These are phyloP conservation scores for Phylloporus scabripes DNA, from an alignment of 768 basidiomycete genomes.

Conservation along the genomic window DNA sequence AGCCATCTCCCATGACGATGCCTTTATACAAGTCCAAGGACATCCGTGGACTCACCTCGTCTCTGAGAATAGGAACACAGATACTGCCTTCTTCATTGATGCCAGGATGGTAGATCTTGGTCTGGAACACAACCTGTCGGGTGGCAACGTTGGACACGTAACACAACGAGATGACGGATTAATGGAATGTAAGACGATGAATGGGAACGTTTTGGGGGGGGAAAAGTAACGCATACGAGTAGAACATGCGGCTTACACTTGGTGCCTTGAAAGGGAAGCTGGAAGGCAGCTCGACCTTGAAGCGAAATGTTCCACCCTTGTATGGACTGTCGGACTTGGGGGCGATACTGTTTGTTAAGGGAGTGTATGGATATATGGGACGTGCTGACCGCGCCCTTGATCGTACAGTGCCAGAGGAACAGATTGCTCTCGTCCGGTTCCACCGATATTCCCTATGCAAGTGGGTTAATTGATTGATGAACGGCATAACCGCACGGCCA, in stretches of 20 bases:
- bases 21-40: background rate
- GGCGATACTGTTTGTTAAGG: constrained; percentile 2
- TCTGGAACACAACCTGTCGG: constrained; percentile 69
- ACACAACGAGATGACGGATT: constrained; percentile 1
- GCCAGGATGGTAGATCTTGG: constrained; percentile 87
- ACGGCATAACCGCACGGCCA: constrained; percentile 8
- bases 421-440: constrained; percentile 67
- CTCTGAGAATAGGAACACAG: constrained; percentile 77
- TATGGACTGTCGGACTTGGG: constrained; percentile 74
- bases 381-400: constrained; percentile 64
- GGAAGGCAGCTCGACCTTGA: constrained; percentile 65
- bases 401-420: constrained; percentile 69
- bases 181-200: background rate
- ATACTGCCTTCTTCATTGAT: constrained; percentile 87
- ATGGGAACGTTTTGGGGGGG: constrained; percentile 18
- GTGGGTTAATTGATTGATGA: constrained; percentile 2
- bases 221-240: constrained; percentile 1
- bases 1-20: constrained; percentile 3
- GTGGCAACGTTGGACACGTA: constrained; percentile 16
- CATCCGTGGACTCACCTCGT: constrained; percentile 52
- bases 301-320: constrained; percentile 75
- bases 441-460: constrained; percentile 52
- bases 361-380: background rate
- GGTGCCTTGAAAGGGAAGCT: constrained; percentile 89
- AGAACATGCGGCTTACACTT: constrained; percentile 40